Evolutionary conservation across 768 basidiomycete species (phyloP).

Genomic region (Fibroporia radiculosa): DNA sequence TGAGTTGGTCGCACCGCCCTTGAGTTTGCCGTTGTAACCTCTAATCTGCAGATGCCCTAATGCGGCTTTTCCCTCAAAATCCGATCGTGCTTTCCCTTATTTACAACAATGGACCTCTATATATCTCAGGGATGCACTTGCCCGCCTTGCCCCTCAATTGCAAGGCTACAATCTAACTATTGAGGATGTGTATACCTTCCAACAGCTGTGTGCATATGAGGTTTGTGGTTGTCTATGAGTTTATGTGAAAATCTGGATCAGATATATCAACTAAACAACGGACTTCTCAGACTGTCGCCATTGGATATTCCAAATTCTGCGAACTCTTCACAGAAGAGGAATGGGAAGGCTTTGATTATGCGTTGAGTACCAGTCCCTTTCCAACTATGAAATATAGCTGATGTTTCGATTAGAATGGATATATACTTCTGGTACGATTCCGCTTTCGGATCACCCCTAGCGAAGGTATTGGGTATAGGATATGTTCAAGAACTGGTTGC

Average conservation of each 20-base stretch:
- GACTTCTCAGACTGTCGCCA: slow-evolving; percentile 66
- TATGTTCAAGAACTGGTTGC: slow-evolving; percentile 80
- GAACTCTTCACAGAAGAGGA: slow-evolving; percentile 85
- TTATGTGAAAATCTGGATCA: slow-evolving; percentile 4
- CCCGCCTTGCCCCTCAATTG: slow-evolving; percentile 51
- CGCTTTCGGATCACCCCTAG: slow-evolving; percentile 77
- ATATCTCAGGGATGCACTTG: slow-evolving; percentile 62
- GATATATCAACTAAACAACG: no score
- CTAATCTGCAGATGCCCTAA: slow-evolving; percentile 52
- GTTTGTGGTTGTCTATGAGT: slow-evolving; percentile 23
- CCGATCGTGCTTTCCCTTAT: slow-evolving; percentile 51
- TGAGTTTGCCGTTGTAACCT: background rate
- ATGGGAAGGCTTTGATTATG: slow-evolving; percentile 90
- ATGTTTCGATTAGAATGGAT: slow-evolving; percentile 41
- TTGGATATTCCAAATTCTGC: slow-evolving; percentile 90
- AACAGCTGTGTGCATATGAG: slow-evolving; percentile 83
- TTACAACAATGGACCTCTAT: slow-evolving; percentile 57
- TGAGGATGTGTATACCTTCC: slow-evolving; percentile 70
- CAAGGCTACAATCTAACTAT: slow-evolving; percentile 54
- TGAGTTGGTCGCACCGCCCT: slow-evolving; percentile 23
- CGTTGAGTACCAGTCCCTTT: slow-evolving; percentile 37
- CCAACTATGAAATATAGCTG: background rate
- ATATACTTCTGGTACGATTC: slow-evolving; percentile 59
- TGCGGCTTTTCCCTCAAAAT: slow-evolving; percentile 35
- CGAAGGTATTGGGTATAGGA: slow-evolving; percentile 69